A percentile compares a stretch with the other conserved stretches of the same genome.
Evolutionary conservation across 148 eudicot species (phyloP).

Genomic region (Persicaria maculosa): DNA sequence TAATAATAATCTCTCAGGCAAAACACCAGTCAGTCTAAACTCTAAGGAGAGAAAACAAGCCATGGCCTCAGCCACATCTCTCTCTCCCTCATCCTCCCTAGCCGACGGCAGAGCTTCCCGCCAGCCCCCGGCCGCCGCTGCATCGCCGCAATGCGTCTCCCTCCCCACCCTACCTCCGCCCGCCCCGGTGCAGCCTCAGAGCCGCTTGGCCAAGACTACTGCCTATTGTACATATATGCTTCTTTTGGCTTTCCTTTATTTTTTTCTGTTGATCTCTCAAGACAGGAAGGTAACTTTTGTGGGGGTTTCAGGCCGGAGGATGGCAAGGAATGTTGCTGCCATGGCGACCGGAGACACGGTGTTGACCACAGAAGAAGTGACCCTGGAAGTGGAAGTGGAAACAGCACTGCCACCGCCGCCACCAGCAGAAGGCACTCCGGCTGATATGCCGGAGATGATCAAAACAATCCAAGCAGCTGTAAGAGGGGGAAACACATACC

Average conservation of each 20-base stretch:
- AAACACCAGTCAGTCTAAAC: constrained; percentile 1
- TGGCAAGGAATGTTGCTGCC: constrained; percentile 69
- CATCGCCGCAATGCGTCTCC: constrained; percentile 51
- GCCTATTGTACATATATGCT: constrained; percentile 41
- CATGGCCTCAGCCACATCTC: constrained; percentile 58
- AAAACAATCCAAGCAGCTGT: constrained; percentile 63
- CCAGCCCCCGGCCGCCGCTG: constrained; percentile 44
- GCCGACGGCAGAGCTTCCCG: constrained; percentile 40
- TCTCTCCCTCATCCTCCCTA: constrained; percentile 42
- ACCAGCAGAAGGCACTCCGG: constrained; percentile 23
- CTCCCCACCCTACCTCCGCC: constrained; percentile 56
- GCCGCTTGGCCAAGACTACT: constrained; percentile 40
- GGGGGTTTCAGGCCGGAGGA: constrained; percentile 43
- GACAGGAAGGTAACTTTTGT: neutral
- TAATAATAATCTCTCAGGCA: neutral
- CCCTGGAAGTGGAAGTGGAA: neutral
- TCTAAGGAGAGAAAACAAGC: constrained; percentile 2
- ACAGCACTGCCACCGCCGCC: neutral
- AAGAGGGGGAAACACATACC: constrained; percentile 12
- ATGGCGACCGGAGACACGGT: constrained; percentile 76
- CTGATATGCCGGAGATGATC: constrained; percentile 57
- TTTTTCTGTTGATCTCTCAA: neutral
- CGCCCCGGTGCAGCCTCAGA: constrained; percentile 29
- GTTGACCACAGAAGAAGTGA: constrained; percentile 11
- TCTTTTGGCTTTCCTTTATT: neutral